Evolutionary conservation across 371 early-diverging fungal species (phyloP).

Genomic region (Mortierella sp.): DNA sequence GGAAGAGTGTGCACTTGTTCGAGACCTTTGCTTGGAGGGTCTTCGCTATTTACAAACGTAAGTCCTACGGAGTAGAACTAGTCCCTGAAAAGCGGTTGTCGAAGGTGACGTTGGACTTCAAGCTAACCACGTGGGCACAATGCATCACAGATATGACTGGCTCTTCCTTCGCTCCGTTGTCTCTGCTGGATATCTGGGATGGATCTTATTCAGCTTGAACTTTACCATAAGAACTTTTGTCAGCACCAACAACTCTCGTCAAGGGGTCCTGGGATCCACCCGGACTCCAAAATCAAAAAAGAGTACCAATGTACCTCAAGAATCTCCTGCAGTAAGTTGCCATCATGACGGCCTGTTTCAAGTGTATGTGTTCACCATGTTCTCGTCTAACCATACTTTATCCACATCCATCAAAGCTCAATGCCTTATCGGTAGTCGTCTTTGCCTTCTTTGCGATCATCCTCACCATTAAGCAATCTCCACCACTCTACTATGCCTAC

Average conservation of each 20-base stretch:
- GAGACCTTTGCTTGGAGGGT: constrained; percentile 79
- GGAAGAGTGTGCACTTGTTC: constrained; percentile 65
- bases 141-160: constrained; percentile 84
- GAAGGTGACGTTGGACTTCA: neutral
- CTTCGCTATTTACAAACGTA: constrained; percentile 92
- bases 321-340: constrained; percentile 9
- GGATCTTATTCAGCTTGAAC: constrained; percentile 86
- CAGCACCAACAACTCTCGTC: constrained; percentile 21
- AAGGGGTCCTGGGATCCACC: constrained; percentile 20
- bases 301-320: constrained; percentile 9
- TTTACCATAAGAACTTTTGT: constrained; percentile 68
- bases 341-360: neutral
- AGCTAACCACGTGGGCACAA: neutral
- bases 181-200: constrained; percentile 90
- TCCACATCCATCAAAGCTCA: constrained; percentile 53
- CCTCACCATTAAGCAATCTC: constrained; percentile 79
- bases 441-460: constrained; percentile 59
- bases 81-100: neutral
- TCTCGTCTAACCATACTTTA: neutral
- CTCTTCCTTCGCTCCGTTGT: constrained; percentile 86
- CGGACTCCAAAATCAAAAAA: constrained; percentile 3
- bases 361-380: neutral
- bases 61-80: neutral
- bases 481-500: constrained; percentile 87
- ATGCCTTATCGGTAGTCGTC: constrained; percentile 54